phyloP scores from a whole-genome alignment of 305 asterid genomes.

The Solanum hybrid region DNA sequence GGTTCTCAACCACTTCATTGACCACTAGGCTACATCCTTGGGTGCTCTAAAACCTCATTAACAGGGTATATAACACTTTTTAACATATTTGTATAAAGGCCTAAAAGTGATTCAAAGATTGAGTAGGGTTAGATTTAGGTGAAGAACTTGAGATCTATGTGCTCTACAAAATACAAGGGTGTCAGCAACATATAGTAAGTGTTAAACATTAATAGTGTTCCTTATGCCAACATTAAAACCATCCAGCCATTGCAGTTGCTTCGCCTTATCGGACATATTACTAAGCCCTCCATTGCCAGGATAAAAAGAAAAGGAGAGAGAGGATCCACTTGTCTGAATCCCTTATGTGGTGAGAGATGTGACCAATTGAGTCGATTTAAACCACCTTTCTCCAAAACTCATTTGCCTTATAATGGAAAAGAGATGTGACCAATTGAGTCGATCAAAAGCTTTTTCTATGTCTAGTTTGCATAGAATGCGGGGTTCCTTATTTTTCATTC shows the following conservation, averaged over 20 bases:
- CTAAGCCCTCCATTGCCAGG: not conserved
- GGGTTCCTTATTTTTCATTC: not conserved
- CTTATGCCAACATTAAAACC: not conserved
- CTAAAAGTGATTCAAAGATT: not conserved
- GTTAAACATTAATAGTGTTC: not conserved
- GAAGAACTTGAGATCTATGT: not conserved
- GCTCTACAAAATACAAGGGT: not conserved
- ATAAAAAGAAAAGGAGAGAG: not conserved
- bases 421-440: not conserved
- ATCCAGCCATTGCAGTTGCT: not conserved
- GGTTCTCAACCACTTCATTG: no score
- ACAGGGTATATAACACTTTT: no score
- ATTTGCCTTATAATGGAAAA: not conserved
- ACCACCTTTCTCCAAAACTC: not conserved
- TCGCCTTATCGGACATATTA: not conserved
- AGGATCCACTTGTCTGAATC: not conserved
- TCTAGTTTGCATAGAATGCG: not conserved
- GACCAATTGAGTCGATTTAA: not conserved
- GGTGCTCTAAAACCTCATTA: no score
- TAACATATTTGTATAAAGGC: no score
- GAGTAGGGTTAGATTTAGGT: not conserved
- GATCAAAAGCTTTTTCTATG: not conserved
- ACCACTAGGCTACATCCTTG: no score
- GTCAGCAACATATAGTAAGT: not conserved
- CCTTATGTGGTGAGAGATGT: not conserved